Base-by-base conservation (phyloP, 768 basidiomycete species). In the Chalciporus sphaerocephalus region DNA sequence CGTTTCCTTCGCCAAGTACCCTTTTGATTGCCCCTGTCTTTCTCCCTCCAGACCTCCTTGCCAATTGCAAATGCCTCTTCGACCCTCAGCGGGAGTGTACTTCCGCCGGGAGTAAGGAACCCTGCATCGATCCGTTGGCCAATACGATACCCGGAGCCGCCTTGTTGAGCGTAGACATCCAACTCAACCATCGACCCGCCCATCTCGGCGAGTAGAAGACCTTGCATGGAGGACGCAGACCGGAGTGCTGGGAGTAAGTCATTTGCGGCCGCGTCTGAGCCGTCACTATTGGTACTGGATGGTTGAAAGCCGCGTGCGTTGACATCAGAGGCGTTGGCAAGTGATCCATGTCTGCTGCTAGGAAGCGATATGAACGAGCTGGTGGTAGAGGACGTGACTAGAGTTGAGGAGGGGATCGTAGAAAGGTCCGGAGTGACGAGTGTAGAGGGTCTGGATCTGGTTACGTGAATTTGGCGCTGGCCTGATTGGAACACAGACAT, bases 121-220 rank as follows among this genome's bases (percentile, higher is more conserved):
- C 59, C 69, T 4, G 62, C 52, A 1, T 58, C 58, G 49, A 78
- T 69, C 42, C 67, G 63, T 27, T 67, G 67, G 5, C 76, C 78
- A 37, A 67, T 61, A 27, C 51, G 61, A 53, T 73, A 71, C 11
- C 69, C 68, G 35, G 71, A 69, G 5, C 55, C 68, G 21, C 61
- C 60, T 20, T 65, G 57, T 9, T 57, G 60, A 4, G 59, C 59
- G 40, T 60, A 64, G 15, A 66, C 37, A 37, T 73, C 72, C 16
- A 76, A 57, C 54, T 72, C 66, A 20, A 78, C 72, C 69, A 75
- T 74, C 9, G 66, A 60, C 36, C 69, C 74, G 11, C 77, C 76
- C 11, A 61, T 57, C 55, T 79, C 77, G 12, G 75, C 79, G 16
- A 65, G 65, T 28, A 72, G 58, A 4, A 78, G 66, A 27, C 74